Percentiles rank a stretch among this genome's conserved stretches.
Conservation (phyloP, 1,284 basidiomycete species). For the Irpex sp. region DNA sequence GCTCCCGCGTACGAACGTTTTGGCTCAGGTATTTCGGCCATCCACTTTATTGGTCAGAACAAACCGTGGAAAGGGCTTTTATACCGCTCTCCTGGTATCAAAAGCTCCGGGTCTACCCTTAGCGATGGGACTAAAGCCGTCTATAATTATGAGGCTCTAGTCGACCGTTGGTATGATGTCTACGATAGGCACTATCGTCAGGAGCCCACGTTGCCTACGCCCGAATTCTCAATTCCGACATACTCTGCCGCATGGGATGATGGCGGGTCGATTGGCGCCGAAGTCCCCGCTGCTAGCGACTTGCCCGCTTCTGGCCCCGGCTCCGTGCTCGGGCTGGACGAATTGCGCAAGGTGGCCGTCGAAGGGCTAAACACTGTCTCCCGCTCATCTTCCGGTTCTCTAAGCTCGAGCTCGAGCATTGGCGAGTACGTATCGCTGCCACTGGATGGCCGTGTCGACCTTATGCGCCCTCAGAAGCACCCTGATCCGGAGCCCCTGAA, state of each 20-base stretch:
- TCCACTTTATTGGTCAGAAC: slow-evolving; percentile 93
- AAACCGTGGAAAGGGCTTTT: slow-evolving; percentile 88
- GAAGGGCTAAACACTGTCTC: slow-evolving; percentile 42
- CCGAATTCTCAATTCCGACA: slow-evolving; percentile 63
- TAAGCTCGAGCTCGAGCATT: slow-evolving; percentile 28
- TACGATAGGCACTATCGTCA: slow-evolving; percentile 86
- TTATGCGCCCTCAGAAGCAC: slow-evolving; percentile 65
- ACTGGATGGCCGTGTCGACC: slow-evolving; percentile 80
- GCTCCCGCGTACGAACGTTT: slow-evolving; percentile 94
- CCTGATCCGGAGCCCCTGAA: slow-evolving; percentile 13
- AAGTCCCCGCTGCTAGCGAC: slow-evolving; percentile 18
- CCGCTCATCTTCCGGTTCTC: not conserved
- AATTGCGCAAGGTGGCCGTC: slow-evolving; percentile 65
- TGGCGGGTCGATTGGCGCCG: slow-evolving; percentile 27
- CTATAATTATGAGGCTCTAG: slow-evolving; percentile 75
- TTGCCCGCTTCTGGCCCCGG: slow-evolving; percentile 18
- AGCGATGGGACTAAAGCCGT: slow-evolving; percentile 37
- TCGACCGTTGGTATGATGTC: slow-evolving; percentile 88
- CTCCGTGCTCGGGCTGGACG: slow-evolving; percentile 56
- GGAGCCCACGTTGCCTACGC: slow-evolving; percentile 33
- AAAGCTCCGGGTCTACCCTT: slow-evolving; percentile 23
- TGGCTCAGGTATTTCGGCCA: slow-evolving; percentile 81
- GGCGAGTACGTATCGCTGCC: slow-evolving; percentile 81
- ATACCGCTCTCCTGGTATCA: slow-evolving; percentile 57
- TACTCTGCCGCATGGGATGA: slow-evolving; percentile 77